Evolutionary conservation across 805 yeast genomes (phyloP).

Genomic region (Wickerhamomyces kurtzmanii): DNA sequence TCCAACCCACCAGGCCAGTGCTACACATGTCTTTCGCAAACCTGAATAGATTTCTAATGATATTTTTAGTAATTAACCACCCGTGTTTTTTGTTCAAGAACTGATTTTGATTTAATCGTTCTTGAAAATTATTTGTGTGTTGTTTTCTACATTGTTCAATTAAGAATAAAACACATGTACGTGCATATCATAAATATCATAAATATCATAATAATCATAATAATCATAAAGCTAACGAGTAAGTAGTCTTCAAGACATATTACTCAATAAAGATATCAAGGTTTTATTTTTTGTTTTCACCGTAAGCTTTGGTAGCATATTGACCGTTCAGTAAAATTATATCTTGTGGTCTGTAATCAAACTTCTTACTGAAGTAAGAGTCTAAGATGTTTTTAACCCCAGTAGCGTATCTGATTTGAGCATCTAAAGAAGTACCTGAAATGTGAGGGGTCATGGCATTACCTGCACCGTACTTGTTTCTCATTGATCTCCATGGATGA

Average conservation of each 20-base stretch:
- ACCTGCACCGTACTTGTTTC: conserved; percentile 59
- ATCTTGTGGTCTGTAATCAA: conserved; percentile 69
- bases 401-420: conserved; percentile 62
- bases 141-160: too few relatives aligned
- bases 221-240: too few relatives aligned
- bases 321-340: conserved; percentile 62
- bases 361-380: conserved; percentile 50
- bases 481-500: conserved; percentile 72
- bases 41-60: too few relatives aligned
- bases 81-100: too few relatives aligned
- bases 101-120: too few relatives aligned
- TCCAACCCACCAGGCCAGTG: conserved; percentile 74
- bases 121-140: too few relatives aligned
- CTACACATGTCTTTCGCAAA: conserved; percentile 41
- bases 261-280: too few relatives aligned
- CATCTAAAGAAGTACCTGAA: conserved; percentile 74
- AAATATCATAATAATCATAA: too few relatives aligned
- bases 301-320: conserved; percentile 68
- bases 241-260: too few relatives aligned
- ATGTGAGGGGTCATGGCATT: conserved; percentile 83
- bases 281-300: conserved; percentile 30
- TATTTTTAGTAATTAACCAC: too few relatives aligned
- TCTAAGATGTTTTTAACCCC: conserved; percentile 62
- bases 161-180: too few relatives aligned
- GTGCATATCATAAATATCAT: too few relatives aligned